phyloP scores from a whole-genome alignment of 2,329 filamentous ascomycete genomes.

The Pseudocercospora macadamiae region DNA sequence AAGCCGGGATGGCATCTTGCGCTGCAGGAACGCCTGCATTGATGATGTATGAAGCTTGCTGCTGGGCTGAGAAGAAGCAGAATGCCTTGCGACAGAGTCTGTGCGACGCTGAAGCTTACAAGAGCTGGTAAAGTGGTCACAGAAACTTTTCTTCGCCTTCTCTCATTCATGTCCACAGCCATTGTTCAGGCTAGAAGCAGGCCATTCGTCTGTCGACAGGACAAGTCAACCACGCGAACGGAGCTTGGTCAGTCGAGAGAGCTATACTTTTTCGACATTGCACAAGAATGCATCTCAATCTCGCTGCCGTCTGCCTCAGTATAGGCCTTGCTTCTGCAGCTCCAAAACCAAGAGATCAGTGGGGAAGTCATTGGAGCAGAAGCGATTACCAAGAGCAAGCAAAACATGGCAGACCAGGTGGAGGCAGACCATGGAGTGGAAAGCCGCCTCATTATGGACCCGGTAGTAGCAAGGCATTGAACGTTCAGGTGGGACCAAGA shows the following conservation, averaged over 20 bases:
- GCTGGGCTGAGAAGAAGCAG: neutral
- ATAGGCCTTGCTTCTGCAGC: neutral
- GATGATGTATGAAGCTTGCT: neutral
- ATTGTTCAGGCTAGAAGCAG: neutral
- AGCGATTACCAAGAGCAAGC: neutral
- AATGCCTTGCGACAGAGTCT: neutral
- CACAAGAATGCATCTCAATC: neutral
- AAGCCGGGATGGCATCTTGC: neutral
- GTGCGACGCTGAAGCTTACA: neutral
- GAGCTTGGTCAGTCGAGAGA: neutral
- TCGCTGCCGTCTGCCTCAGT: neutral
- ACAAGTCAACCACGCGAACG: neutral
- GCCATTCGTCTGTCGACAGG: neutral
- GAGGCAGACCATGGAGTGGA: constrained; percentile 6
- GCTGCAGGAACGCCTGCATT: constrained; percentile 1
- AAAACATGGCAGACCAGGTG: neutral
- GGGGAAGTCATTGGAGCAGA: constrained; percentile 1
- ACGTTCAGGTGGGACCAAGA: constrained; percentile 63
- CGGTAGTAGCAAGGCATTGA: constrained; percentile 18
- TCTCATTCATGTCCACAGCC: neutral
- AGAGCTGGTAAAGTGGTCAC: neutral
- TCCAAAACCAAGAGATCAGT: neutral
- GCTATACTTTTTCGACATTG: no score
- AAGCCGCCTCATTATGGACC: constrained; percentile 9
- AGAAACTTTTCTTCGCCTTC: neutral